Evolutionary conservation across 805 yeast species (phyloP), one percentile per base, ranked within the genome.

Genomic region (Schwanniomyces pseudopolymorphus): DNA sequence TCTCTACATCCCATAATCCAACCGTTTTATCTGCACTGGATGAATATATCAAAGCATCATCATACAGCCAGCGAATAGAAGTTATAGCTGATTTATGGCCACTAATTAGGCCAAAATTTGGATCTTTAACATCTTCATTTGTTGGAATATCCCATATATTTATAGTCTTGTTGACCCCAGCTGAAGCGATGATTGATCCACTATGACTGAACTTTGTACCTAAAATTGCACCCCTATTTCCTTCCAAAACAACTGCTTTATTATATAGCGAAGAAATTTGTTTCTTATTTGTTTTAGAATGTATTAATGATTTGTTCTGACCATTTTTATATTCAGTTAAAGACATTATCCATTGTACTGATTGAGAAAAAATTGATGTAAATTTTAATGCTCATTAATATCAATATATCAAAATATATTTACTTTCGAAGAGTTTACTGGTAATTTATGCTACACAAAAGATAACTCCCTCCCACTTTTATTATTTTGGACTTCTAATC

Each of bases 61-160:
- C 74, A 5, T 64, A 53, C 2, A 61, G 47, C 88, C 91, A 87
- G 24, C 66, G 60, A 8, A 86, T 53, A 1, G 83, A 75, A 0
- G 89, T 79, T 0, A 87, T 73, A 0, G 89, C 89, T 5, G 80
- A 77, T 48, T 83, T 83, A 57, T 84, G 89, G 4, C 85, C 87
- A 10, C 53, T 47, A 2, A 79, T 50, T 3, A 67, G 62, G 2
- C 84, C 84, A 48, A 61, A 72, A 55, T 80, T 81, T 2, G 66
- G 62, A 0, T 35, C 39, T 8, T 51, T 55, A 3, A 59, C 61
- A 2, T 47, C 46, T 10, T 46, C 52, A 3, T 47, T 40, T 1
- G 61, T 61, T 2, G 77, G 77, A 4, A 72, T 60, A 26, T 65
- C 61, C 83, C 83, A 79, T 21, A 79, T 54, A 17, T 65, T 65